These are phyloP conservation scores for Cutaneotrichosporon spelunceum DNA, from an alignment of 1,284 basidiomycete species.

Conservation along the genomic window DNA sequence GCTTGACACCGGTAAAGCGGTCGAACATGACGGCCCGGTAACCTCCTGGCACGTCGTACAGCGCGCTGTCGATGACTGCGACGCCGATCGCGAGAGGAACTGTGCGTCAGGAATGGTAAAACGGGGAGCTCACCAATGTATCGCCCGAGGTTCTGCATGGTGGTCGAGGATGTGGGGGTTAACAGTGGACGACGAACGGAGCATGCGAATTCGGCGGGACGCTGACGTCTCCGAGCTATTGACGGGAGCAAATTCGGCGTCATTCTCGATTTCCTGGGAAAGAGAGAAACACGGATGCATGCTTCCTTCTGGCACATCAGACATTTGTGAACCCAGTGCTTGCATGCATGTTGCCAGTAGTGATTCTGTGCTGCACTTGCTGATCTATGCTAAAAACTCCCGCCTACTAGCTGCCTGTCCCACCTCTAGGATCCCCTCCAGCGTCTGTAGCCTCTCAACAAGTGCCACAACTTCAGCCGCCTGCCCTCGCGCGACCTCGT, in stretches of 20 bases:
- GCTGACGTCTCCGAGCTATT: conserved; percentile 13
- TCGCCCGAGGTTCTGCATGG: conserved; percentile 36
- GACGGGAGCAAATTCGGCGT: conserved; percentile 13
- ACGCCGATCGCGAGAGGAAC: conserved; percentile 73
- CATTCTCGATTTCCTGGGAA: not conserved
- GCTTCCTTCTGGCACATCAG: not conserved
- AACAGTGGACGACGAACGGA: not conserved
- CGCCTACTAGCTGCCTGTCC: not conserved
- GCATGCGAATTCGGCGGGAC: conserved; percentile 10
- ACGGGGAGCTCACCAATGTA: conserved; percentile 28
- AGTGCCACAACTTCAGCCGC: conserved; percentile 62
- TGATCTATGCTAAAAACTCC: conserved; percentile 1
- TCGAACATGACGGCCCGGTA: conserved; percentile 98
- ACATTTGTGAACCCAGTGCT: not conserved
- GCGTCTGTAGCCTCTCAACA: conserved; percentile 12
- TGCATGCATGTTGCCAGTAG: not conserved
- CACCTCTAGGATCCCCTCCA: conserved; percentile 3
- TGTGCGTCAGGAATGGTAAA: conserved; percentile 40
- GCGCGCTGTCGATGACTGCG: conserved; percentile 66
- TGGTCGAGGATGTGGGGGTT: not conserved
- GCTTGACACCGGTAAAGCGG: conserved; percentile 88
- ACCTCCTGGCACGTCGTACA: conserved; percentile 87
- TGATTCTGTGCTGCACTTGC: not conserved
- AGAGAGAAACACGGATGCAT: not conserved
- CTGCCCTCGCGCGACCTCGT: conserved; percentile 70